phyloP scores from a whole-genome alignment of 2,329 filamentous ascomycete species.

The Massarina eburnea region DNA sequence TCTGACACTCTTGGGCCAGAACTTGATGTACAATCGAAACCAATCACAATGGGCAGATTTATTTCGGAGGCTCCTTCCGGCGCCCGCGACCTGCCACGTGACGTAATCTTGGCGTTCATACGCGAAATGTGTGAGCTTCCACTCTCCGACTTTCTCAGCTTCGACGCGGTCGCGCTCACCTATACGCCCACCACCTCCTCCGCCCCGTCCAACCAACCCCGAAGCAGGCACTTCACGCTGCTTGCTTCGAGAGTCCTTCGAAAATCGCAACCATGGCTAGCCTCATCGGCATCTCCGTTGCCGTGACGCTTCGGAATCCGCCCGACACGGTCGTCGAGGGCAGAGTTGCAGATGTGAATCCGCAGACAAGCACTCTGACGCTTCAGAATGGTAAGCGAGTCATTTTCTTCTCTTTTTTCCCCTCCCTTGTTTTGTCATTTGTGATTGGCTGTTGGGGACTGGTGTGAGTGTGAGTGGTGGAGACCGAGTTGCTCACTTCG shows the following conservation, averaged over 20 bases:
- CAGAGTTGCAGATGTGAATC: conserved; percentile 69
- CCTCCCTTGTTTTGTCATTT: too few species aligned
- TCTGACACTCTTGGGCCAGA: too few species aligned
- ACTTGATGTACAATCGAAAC: too few species aligned
- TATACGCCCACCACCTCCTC: background rate
- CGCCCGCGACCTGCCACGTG: conserved; percentile 2
- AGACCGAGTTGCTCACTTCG: too few species aligned
- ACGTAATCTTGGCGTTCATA: conserved; percentile 8
- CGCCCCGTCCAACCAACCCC: background rate
- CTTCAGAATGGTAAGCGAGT: conserved; percentile 67
- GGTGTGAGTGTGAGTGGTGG: too few species aligned
- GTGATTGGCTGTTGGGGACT: background rate
- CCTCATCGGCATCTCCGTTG: conserved; percentile 76
- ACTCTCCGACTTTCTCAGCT: background rate
- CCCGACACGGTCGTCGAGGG: conserved; percentile 67
- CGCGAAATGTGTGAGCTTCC: conserved; percentile 2
- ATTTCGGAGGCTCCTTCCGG: too few species aligned
- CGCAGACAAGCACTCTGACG: conserved; percentile 62
- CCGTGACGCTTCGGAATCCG: conserved; percentile 69
- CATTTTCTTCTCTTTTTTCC: background rate
- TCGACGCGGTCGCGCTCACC: background rate
- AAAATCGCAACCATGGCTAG: conserved; percentile 57
- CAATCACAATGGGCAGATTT: background rate
- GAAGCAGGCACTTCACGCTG: conserved; percentile 5
- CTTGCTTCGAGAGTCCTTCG: background rate